A percentile compares a stretch with the other conserved stretches of the same genome.
Evolutionary conservation across 2,329 filamentous ascomycete genomes (phyloP).

Genomic region (Balansia obtecta): DNA sequence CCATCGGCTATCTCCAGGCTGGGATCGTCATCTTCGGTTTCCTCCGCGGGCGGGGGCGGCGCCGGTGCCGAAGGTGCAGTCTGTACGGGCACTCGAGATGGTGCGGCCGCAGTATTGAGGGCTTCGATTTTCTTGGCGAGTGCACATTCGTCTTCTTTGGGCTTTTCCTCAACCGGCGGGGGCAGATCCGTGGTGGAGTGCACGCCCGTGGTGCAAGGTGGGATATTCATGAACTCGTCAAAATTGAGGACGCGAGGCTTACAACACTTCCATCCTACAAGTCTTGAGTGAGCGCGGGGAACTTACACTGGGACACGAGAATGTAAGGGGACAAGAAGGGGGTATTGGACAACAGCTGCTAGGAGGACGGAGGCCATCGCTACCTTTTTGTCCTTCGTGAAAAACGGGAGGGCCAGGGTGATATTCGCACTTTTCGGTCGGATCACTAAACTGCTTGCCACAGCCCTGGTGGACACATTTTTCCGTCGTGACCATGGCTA

Average conservation of each 20-base stretch:
- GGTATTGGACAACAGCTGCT: neutral
- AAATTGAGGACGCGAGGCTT: constrained; percentile 94
- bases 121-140: constrained; percentile 39
- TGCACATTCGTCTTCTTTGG: constrained; percentile 27
- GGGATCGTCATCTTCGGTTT: constrained; percentile 82
- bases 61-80: constrained; percentile 34
- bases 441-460: constrained; percentile 73
- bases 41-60: constrained; percentile 50
- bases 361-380: constrained; percentile 3
- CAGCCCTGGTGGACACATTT: constrained; percentile 98
- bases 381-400: constrained; percentile 98
- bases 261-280: constrained; percentile 92
- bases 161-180: constrained; percentile 48
- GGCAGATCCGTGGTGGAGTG: constrained; percentile 77
- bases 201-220: constrained; percentile 84
- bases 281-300: neutral
- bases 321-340: neutral
- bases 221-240: constrained; percentile 90
- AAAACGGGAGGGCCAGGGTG: constrained; percentile 91
- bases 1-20: constrained; percentile 59
- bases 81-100: constrained; percentile 26
- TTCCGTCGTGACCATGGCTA: constrained; percentile 42
- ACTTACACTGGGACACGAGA: too few relatives aligned
- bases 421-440: constrained; percentile 75
- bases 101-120: constrained; percentile 27